Percentiles rank a stretch among this genome's conserved stretches.
Conservation (phyloP, 1,284 basidiomycete genomes). For the Lentinus polychrous region DNA sequence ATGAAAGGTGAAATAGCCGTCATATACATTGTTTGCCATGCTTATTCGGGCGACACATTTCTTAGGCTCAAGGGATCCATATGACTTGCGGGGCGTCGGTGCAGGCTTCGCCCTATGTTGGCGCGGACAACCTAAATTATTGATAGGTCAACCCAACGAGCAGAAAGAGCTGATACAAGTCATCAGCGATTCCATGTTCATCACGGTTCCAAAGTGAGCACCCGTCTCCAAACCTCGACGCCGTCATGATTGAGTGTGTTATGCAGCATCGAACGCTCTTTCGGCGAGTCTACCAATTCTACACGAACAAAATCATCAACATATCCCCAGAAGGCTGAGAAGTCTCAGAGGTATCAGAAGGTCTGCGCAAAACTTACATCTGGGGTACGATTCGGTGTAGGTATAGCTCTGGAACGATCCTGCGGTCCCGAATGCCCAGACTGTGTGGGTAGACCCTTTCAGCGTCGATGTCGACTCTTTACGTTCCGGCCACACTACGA, state of each 20-base stretch:
- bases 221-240: background rate
- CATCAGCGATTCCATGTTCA: slow-evolving; percentile 70
- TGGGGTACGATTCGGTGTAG: slow-evolving; percentile 89
- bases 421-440: slow-evolving; percentile 70
- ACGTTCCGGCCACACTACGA: slow-evolving; percentile 81
- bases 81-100: slow-evolving; percentile 67
- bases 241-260: slow-evolving; percentile 3
- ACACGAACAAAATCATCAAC: background rate
- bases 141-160: slow-evolving; percentile 69
- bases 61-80: slow-evolving; percentile 83
- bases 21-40: slow-evolving; percentile 7
- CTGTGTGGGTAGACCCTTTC: slow-evolving; percentile 62
- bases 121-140: slow-evolving; percentile 71
- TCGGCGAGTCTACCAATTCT: slow-evolving; percentile 13
- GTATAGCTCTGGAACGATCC: slow-evolving; percentile 79
- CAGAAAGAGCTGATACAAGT: slow-evolving; percentile 84
- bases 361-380: slow-evolving; percentile 80
- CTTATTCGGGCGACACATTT: slow-evolving; percentile 11
- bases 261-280: slow-evolving; percentile 25
- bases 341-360: slow-evolving; percentile 34
- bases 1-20: slow-evolving; percentile 63
- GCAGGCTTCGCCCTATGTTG: slow-evolving; percentile 89
- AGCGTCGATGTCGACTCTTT: slow-evolving; percentile 79
- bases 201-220: slow-evolving; percentile 78
- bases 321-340: slow-evolving; percentile 3